phyloP scores from a whole-genome alignment of 1,139 yeast genomes.

The Protomyces macrosporus region DNA sequence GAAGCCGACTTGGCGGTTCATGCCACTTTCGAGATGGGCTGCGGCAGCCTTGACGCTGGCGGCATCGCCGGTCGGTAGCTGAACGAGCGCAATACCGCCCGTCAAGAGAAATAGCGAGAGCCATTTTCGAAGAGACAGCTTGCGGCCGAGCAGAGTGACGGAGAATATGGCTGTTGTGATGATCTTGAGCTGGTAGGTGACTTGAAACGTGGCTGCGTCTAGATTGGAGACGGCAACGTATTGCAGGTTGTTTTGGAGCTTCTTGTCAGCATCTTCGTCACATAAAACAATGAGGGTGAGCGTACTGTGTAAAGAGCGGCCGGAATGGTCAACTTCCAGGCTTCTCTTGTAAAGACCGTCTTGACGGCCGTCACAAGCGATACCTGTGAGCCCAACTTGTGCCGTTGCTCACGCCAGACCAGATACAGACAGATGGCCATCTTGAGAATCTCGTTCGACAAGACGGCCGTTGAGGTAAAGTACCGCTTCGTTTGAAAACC shows the following conservation, averaged over 20 bases:
- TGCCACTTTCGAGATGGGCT: background rate
- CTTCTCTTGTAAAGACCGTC: constrained; percentile 41
- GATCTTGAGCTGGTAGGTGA: constrained; percentile 44
- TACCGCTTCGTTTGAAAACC: constrained; percentile 39
- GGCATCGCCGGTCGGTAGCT: constrained; percentile 37
- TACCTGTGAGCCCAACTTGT: constrained; percentile 2
- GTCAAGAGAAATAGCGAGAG: constrained; percentile 40
- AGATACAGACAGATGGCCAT: constrained; percentile 38
- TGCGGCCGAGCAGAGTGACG: constrained; percentile 41
- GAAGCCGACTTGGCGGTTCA: constrained; percentile 36
- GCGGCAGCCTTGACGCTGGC: constrained; percentile 1
- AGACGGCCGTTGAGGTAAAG: constrained; percentile 44
- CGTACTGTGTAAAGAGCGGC: constrained; percentile 41
- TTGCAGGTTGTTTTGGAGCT: constrained; percentile 42
- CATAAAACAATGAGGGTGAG: background rate
- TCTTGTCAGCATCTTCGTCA: background rate
- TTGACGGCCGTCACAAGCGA: constrained; percentile 4
- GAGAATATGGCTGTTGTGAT: constrained; percentile 45
- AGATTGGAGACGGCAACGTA: constrained; percentile 44
- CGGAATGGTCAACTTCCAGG: constrained; percentile 44
- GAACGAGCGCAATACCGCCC: constrained; percentile 43
- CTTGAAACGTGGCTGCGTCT: constrained; percentile 45
- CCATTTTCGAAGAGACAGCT: constrained; percentile 40
- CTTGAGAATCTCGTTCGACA: constrained; percentile 43
- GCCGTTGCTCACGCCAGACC: constrained; percentile 27